Base-by-base conservation (phyloP, 1,139 yeast species). In the Suhomyces choctaworum region DNA sequence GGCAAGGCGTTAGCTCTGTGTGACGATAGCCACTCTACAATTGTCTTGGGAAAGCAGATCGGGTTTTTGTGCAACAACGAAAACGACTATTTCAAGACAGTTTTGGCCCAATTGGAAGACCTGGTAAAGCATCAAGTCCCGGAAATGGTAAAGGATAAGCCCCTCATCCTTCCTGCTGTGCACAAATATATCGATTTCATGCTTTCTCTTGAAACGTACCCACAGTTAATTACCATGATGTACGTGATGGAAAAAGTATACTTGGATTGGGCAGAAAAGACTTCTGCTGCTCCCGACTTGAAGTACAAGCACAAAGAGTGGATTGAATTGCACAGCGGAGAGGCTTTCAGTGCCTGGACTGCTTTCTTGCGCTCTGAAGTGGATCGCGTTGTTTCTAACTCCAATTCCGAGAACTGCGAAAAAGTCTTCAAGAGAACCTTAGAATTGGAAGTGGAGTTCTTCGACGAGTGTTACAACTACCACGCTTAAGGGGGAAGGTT, bases 181-280 rank as follows among this genome's bases (percentile, higher is more conserved):
- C 48, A 57, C n/a, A 38, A 47, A 11, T 76, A 76, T 39, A 50
- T 72, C 19, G 55, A 60, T 1, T 62, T 55, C 27, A 48, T 75
- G 41, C 50, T 53, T 3, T 48, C 60, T 13, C 50, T 70, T 32
- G 40, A 43, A 1, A 60, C 71, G 0, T 76, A 76, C 42, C 56
- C 64, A 3, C 70, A 73, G 42, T 34, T 73, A n/a, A 58, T 75
- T 22, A 73, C 79, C 1, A 62, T 63, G 27, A 45, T 65, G 34
- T 75, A 66, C 50, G 61, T 66, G 11, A 71, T 75, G 70, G 82
- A 76, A 44, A 64, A 65, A 32, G 72, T 73, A 2, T 76, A 76
- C 42, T 60, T 73, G 28, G 71, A 66, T 11, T 76, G 81, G 81
- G 79, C 79, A 1, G 63, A 66, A 25, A 39, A 31, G 4, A 52